Base-by-base conservation (phyloP, 1,284 basidiomycete species). In the Takashimella koratensis region DNA sequence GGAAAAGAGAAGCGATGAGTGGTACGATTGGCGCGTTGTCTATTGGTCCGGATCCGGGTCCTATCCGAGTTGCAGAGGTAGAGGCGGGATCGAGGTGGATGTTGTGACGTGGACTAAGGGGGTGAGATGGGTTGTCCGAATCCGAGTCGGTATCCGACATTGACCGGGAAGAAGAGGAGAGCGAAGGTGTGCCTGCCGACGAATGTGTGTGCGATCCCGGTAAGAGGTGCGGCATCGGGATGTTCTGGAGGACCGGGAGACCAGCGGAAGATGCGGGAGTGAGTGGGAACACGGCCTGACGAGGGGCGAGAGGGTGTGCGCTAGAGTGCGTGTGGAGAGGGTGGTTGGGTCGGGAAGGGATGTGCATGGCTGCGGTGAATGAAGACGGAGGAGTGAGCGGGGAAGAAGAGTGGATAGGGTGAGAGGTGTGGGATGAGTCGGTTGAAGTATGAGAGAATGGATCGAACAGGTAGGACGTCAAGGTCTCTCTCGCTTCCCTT, bases 1-100 rank as follows among this genome's bases (percentile, higher is more conserved):
- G 73, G 60, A 76, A 76, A 3, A 76, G 54, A 0, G 67, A 51
- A 1, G 65, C 49, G 43, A 76, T 65, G 45, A 76, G 67, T 8
- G 66, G 60, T 21, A 68, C 64, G 19, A 69, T 51, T 4, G 64
- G 51, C 21, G 57, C 52, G 49, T 36, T 36, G 30, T 36, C 30
- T 16, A 36, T 8, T 36, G 8, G n/a, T n/a, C n/a, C n/a, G n/a
- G 10, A 36, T 36, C 16, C 16, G 30, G 30, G 30, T 36, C 8
- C 8, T 36, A 36, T 8, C 16, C 30, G 30, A 16, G 16, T 16
- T 16, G 30, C 8, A 16, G 8, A 16, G 8, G 30, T 16, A 36
- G 16, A 36, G 30, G 30, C 16, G 30, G 16, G 30, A 36, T 36
- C 16, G 30, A 36, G 21, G 23, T 36, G 30, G 30, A 36, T 36